Evolutionary conservation across 176 grass and related monocot genomes (phyloP), one percentile per base, ranked within the genome.

Genomic region (Juncus inflexus): DNA sequence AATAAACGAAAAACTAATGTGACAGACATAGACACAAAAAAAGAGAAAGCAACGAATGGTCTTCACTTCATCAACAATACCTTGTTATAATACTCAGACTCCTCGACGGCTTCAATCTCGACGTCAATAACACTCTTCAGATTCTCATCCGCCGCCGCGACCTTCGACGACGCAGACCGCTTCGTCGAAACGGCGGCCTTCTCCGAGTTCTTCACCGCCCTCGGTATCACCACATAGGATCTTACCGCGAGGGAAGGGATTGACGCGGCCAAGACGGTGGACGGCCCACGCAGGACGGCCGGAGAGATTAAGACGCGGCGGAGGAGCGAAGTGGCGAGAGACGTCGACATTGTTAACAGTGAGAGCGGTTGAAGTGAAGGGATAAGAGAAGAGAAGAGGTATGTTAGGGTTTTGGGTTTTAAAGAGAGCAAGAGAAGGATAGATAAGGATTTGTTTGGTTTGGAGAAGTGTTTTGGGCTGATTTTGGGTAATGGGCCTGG

Each of bases 81-180:
- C 75, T 75, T 37, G 15, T 37, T 71, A 39, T n/a, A 59, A 2
- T 53, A 28, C 42, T 83, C 69, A 1, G 81, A 62, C 52, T 83
- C 47, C 37, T 56, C 36, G 9, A 53, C 69, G 7, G 68, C 49
- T 13, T 74, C 62, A 45, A 83, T 78, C 63, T 83, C 81, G 15
- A 45, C 72, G 61, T 78, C 62, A 15, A 83, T 52, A 10, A 83
- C 75, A 42, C 62, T 63, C 61, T 51, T 67, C 12, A 78, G 68
- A 35, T 67, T 77, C 56, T 78, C 81, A 9, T 83, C 68, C 35
- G 68, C 75, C 16, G 67, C 81, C 12, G 75, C 61, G 37, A 74
- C 56, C 39, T 73, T 69, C 9, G 81, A 83, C 10, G 67, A 68
- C 12, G 38, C 62, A n/a, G 78, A 83, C n/a, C 81, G 75, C 55